phyloP scores from a whole-genome alignment of 306 rosid species.

The Alnus rubra region DNA sequence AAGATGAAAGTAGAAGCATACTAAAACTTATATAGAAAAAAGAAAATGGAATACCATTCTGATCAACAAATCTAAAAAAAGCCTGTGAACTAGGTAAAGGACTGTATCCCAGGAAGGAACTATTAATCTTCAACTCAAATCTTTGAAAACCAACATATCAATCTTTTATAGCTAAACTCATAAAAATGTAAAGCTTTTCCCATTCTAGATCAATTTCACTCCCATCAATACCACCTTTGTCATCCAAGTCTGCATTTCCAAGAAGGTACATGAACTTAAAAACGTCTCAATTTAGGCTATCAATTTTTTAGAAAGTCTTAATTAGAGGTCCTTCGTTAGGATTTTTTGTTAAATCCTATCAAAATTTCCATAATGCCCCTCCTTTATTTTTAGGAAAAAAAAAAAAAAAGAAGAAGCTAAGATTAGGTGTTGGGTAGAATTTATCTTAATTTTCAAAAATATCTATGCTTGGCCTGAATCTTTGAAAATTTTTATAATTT shows the following conservation, averaged over 20 bases:
- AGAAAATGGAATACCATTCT: not conserved
- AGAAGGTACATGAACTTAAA: too few species aligned
- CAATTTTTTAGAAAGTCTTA: too few species aligned
- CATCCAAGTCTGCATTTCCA: not conserved
- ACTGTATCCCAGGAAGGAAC: not conserved
- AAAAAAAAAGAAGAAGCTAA: too few species aligned
- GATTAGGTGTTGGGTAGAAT: too few species aligned
- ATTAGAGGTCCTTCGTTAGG: too few species aligned
- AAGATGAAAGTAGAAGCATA: not conserved
- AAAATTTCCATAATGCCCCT: too few species aligned
- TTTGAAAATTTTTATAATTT: too few species aligned
- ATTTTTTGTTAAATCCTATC: too few species aligned
- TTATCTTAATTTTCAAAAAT: too few species aligned
- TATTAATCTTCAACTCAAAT: constrained; percentile 1
- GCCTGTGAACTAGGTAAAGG: not conserved
- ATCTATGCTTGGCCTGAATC: too few species aligned
- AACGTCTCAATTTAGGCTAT: too few species aligned
- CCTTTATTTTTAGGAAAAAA: too few species aligned
- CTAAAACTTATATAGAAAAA: not conserved
- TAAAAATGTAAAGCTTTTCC: not conserved
- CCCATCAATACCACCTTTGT: not conserved
- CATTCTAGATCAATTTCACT: not conserved
- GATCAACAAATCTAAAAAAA: not conserved
- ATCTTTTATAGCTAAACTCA: not conserved
- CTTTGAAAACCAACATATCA: not conserved